A percentile compares a stretch with the other conserved stretches of the same genome.
These are phyloP conservation scores for Fusarium xyrophilum DNA, from an alignment of 2,329 filamentous ascomycete species.

Conservation along the genomic window DNA sequence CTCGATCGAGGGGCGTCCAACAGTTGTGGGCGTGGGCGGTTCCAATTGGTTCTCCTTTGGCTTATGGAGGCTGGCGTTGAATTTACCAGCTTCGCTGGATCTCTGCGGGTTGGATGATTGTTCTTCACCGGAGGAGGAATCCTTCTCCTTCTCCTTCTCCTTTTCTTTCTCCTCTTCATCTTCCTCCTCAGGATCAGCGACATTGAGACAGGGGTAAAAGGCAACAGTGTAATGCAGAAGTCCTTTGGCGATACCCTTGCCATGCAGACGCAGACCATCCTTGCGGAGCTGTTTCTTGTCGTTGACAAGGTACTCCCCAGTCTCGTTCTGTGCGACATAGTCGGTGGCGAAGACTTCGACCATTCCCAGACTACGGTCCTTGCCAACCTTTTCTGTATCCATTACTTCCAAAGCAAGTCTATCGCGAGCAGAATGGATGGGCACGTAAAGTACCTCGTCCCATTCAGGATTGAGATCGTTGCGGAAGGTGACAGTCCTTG, in stretches of 20 bases:
- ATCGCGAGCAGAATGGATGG: conserved; percentile 84
- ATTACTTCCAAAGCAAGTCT: conserved; percentile 91
- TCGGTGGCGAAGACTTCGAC: conserved; percentile 80
- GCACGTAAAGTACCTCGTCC: conserved; percentile 95
- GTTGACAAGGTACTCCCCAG: conserved; percentile 80
- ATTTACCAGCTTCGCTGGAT: conserved; percentile 52
- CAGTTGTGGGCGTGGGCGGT: conserved; percentile 47
- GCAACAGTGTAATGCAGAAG: conserved; percentile 80
- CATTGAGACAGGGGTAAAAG: conserved; percentile 89
- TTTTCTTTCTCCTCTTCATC: conserved; percentile 70
- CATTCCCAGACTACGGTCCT: conserved; percentile 85
- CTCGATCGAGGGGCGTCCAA: conserved; percentile 55
- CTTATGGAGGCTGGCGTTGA: conserved; percentile 49
- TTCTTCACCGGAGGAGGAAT: conserved; percentile 27
- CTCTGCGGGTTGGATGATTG: conserved; percentile 18
- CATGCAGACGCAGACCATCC: conserved; percentile 75
- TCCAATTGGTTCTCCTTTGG: conserved; percentile 34
- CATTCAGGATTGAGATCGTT: conserved; percentile 96
- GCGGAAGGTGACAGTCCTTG: conserved; percentile 90
- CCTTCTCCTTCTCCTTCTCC: conserved; percentile 40
- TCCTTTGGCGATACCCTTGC: conserved; percentile 78
- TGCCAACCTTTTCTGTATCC: conserved; percentile 92
- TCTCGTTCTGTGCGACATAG: conserved; percentile 78
- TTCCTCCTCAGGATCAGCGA: conserved; percentile 89
- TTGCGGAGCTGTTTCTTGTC: conserved; percentile 74